phyloP scores from a whole-genome alignment of 2,329 filamentous ascomycete species.

The Ascosphaera apis region DNA sequence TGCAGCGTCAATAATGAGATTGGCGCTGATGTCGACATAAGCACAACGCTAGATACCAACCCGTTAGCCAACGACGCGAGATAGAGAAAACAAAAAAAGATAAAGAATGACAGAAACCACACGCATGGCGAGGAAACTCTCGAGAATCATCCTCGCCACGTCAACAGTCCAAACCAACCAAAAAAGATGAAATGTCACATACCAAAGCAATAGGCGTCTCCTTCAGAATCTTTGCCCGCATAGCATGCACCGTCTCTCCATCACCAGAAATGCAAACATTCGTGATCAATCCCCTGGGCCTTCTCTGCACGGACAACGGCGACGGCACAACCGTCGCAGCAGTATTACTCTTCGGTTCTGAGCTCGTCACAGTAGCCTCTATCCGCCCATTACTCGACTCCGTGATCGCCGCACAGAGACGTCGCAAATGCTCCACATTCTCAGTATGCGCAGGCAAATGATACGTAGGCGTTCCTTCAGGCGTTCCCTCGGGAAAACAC shows the following conservation, averaged over 20 bases:
- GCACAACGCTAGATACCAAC: slow-evolving; percentile 59
- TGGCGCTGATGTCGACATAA: slow-evolving; percentile 78
- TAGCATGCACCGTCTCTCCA: slow-evolving; percentile 70
- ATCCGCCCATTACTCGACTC: slow-evolving; percentile 44
- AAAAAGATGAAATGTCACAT: slow-evolving; percentile 25
- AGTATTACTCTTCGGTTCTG: slow-evolving; percentile 61
- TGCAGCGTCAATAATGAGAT: slow-evolving; percentile 59
- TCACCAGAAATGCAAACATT: slow-evolving; percentile 83
- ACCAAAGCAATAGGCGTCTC: slow-evolving; percentile 84
- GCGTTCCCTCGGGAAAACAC: slow-evolving; percentile 75
- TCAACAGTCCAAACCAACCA: no score
- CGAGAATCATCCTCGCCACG: no score
- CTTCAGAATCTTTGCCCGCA: slow-evolving; percentile 70
- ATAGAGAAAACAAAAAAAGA: background rate
- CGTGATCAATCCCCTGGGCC: slow-evolving; percentile 40
- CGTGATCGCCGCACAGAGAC: slow-evolving; percentile 62
- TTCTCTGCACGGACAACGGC: slow-evolving; percentile 23
- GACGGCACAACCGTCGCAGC: no score
- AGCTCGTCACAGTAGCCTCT: slow-evolving; percentile 64
- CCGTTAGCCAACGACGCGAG: slow-evolving; percentile 6
- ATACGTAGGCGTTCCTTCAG: slow-evolving; percentile 63
- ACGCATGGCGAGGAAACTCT: slow-evolving; percentile 6
- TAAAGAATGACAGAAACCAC: slow-evolving; percentile 1
- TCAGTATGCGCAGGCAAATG: slow-evolving; percentile 79
- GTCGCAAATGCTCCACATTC: slow-evolving; percentile 59